A percentile compares a stretch with the other conserved stretches of the same genome.
These are phyloP conservation scores for Saccharomycopsis sp. DNA, from an alignment of 805 yeast genomes.

Conservation along the genomic window DNA sequence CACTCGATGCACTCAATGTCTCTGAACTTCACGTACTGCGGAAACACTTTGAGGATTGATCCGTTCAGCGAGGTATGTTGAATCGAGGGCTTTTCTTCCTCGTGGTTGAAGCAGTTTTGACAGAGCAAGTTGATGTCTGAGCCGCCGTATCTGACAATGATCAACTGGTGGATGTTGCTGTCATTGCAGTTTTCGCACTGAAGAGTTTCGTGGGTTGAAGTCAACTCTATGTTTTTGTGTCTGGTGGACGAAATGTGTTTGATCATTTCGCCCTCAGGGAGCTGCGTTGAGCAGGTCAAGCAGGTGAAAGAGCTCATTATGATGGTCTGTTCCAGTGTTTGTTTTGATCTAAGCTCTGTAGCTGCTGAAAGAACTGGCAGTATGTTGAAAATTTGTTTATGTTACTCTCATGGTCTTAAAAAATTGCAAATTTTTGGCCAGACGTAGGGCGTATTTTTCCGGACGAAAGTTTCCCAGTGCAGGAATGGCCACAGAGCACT, in stretches of 20 bases:
- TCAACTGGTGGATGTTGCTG: slow-evolving; percentile 45
- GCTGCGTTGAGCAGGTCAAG: slow-evolving; percentile 36
- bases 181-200: slow-evolving; percentile 53
- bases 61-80: slow-evolving; percentile 50
- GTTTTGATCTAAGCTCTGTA: background rate
- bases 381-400: too few species aligned
- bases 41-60: slow-evolving; percentile 42
- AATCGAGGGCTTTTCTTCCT: slow-evolving; percentile 39
- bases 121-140: slow-evolving; percentile 48
- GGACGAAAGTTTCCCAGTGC: too few species aligned
- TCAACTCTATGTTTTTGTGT: slow-evolving; percentile 41
- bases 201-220: slow-evolving; percentile 34
- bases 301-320: slow-evolving; percentile 32
- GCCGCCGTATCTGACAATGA: slow-evolving; percentile 46
- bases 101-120: slow-evolving; percentile 37
- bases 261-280: slow-evolving; percentile 36
- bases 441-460: too few species aligned
- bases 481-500: too few species aligned
- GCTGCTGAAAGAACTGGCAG: too few species aligned
- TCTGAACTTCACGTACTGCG: slow-evolving; percentile 42
- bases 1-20: slow-evolving; percentile 44
- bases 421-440: too few species aligned
- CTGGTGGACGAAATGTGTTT: slow-evolving; percentile 48
- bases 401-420: too few species aligned
- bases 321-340: background rate